phyloP scores from a whole-genome alignment of 768 basidiomycete genomes.

The Tricholoma terreum region DNA sequence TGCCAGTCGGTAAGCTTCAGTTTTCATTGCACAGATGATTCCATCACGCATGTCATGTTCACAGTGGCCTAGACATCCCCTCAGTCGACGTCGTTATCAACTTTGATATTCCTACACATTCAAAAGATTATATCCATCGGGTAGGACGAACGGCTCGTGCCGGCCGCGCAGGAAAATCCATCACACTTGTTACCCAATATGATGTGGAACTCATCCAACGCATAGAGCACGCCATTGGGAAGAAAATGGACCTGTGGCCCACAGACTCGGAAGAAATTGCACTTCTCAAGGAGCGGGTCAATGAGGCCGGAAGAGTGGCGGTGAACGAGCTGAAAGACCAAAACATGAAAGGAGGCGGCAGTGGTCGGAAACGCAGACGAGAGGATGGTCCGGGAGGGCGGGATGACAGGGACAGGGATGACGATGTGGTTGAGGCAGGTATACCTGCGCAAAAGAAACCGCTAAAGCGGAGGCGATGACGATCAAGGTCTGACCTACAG shows the following conservation, averaged over 20 bases:
- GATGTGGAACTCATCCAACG: conserved; percentile 96
- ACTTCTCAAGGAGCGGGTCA: conserved; percentile 82
- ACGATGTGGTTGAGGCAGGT: conserved; percentile 89
- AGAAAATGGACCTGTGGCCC: conserved; percentile 88
- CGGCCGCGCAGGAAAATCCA: conserved; percentile 93
- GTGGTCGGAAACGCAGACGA: conserved; percentile 40
- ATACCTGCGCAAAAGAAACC: conserved; percentile 67
- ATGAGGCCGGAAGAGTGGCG: conserved; percentile 79
- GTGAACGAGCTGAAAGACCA: conserved; percentile 81
- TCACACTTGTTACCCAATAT: conserved; percentile 98
- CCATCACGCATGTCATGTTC: background rate
- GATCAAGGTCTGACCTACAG: background rate
- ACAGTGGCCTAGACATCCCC: conserved; percentile 91
- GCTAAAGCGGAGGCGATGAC: conserved; percentile 41
- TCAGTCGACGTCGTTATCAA: conserved; percentile 96
- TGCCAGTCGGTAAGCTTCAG: conserved; percentile 70
- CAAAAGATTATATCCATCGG: conserved; percentile 98
- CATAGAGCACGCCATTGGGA: conserved; percentile 88
- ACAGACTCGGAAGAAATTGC: conserved; percentile 88
- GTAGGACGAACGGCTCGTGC: conserved; percentile 98
- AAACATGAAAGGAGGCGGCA: conserved; percentile 39
- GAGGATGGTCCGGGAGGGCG: conserved; percentile 46
- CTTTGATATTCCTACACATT: conserved; percentile 96
- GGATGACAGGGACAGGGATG: conserved; percentile 87
- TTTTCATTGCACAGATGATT: background rate